Conservation (phyloP, 1,284 basidiomycete genomes). For the Trichosporon sp. region DNA sequence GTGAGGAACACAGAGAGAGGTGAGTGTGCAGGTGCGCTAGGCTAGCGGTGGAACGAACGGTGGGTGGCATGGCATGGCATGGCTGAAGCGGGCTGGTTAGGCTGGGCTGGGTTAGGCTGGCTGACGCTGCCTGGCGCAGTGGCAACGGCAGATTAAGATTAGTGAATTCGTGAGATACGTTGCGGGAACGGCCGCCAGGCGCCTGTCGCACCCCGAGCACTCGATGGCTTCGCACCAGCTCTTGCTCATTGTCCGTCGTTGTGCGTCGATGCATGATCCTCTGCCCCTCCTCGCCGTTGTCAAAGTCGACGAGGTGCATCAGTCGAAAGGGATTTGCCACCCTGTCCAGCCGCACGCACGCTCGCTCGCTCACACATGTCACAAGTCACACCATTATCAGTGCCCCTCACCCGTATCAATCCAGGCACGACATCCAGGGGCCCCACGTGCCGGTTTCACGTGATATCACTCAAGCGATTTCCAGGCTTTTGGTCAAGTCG, state of each 20-base stretch:
- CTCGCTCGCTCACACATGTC: neutral
- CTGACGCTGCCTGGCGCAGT: too few relatives aligned
- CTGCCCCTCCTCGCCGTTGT: neutral
- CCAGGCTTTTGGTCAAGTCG: neutral
- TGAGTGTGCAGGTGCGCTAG: slow-evolving; percentile 2
- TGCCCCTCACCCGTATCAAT: neutral
- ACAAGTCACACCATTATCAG: neutral
- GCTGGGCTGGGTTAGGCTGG: too few relatives aligned
- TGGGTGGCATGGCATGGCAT: neutral
- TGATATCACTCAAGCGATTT: neutral
- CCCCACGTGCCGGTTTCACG: neutral
- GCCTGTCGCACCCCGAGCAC: neutral
- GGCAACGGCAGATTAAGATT: slow-evolving; percentile 2
- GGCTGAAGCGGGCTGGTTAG: too few relatives aligned
- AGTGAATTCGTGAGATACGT: slow-evolving; percentile 3
- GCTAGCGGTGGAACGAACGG: neutral
- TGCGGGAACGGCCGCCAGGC: neutral
- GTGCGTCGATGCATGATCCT: neutral
- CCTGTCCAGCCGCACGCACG: neutral
- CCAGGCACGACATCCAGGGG: neutral
- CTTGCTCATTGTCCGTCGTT: neutral
- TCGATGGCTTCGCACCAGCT: neutral
- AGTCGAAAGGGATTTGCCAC: neutral
- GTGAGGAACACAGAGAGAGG: neutral
- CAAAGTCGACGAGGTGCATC: neutral